Evolutionary conservation across 129 eudicot genomes (phyloP).

Genomic region (Deinandra increscens): DNA sequence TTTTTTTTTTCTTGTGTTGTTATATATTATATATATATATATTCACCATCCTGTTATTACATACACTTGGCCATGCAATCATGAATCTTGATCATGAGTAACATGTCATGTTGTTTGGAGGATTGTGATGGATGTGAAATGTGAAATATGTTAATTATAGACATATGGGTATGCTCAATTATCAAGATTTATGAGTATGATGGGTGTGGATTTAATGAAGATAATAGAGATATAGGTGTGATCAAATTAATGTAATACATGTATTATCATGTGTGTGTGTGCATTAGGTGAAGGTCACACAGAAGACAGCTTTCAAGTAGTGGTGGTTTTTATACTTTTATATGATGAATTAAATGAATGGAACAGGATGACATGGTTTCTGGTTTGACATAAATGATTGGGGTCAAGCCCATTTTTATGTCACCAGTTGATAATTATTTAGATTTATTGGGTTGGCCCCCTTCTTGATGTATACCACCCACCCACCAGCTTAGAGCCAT

Average conservation of each 20-base stretch:
- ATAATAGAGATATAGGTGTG: constrained; percentile 21
- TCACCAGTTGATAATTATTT: constrained; percentile 17
- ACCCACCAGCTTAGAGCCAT: constrained; percentile 17
- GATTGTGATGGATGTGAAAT: constrained; percentile 21
- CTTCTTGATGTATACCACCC: constrained; percentile 11
- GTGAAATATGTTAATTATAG: constrained; percentile 1
- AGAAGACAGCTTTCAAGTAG: constrained; percentile 35
- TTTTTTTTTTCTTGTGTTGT: constrained; percentile 20
- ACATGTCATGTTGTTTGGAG: constrained; percentile 25
- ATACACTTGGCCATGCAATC: not conserved
- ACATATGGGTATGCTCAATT: constrained; percentile 4
- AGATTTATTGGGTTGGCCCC: constrained; percentile 16
- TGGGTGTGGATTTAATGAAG: not conserved
- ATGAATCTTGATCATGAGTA: not conserved
- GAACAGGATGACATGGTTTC: constrained; percentile 33
- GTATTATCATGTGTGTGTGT: constrained; percentile 28
- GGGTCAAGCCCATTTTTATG: constrained; percentile 36
- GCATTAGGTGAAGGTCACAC: constrained; percentile 41
- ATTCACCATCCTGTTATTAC: constrained; percentile 17
- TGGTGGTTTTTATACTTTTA: constrained; percentile 27
- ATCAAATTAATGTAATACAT: constrained; percentile 35
- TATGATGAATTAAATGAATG: constrained; percentile 29
- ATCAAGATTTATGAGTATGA: constrained; percentile 10
- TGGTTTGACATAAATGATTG: constrained; percentile 38
- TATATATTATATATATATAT: too few species aligned